Evolutionary conservation across 164 flowering plant genomes (phyloP), one percentile per base, ranked within the genome.

Genomic region (Piper betle): DNA sequence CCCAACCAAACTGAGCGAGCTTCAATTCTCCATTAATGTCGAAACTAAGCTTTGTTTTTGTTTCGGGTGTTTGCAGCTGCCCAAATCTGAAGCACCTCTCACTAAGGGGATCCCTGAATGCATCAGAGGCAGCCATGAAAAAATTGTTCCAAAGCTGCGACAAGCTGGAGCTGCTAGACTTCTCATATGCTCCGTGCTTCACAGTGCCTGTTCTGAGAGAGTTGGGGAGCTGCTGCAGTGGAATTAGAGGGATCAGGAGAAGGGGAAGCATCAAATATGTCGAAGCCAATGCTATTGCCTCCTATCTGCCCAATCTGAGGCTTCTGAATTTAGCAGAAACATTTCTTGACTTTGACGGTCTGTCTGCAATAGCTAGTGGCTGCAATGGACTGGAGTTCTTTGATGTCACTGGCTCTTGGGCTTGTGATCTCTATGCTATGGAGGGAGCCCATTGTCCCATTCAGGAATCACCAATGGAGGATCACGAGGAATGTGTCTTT

Each of bases 51-150:
- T 42, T 42, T 42, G 46, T 46, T 33, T 61, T 42, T 18, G 13
- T 62, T 3, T 38, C 19, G 8, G 18, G n/a, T 12, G 11, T 55
- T 43, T 59, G 55, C 63, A 69, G 64, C 37, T 69, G 61, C 67
- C 64, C 72, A 3, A 64, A 69, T 52, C 55, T 69, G 53, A 69
- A 64, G 39, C 61, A 69, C 61, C 63, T 69, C 11, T 69, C 72
- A 8, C 59, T 64, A 11, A 55, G 56, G 58, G 66, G 67, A 52
- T 68, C 63, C 38, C 12, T 39, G 37, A 1, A 39, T 60, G 67
- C 64, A 42, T 64, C 72, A 2, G 67, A 60, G 60, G 61, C 50
- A 33, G 68, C 64, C 12, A 43, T 69, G 37, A 17, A 33, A 15
- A 38, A 60, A 33, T 43, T 69, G 7, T 39, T 64, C 48, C 64